Evolutionary conservation across 2,329 filamentous ascomycete species (phyloP).

Genomic region (Fusarium napiforme): DNA sequence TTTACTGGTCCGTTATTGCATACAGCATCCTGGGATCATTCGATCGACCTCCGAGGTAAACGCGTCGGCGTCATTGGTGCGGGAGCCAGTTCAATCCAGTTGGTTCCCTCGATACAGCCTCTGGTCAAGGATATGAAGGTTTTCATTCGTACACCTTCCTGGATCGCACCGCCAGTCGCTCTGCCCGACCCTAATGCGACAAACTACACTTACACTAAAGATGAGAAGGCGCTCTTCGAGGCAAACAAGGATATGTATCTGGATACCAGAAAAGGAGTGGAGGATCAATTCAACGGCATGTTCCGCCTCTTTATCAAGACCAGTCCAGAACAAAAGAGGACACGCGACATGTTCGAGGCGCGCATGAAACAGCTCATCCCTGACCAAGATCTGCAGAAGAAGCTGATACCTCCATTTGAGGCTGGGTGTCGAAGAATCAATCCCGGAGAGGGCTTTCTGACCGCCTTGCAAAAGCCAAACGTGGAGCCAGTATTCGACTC

Average conservation of each 20-base stretch:
- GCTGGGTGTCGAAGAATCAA: slow-evolving; percentile 62
- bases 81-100: slow-evolving; percentile 57
- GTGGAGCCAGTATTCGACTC: slow-evolving; percentile 58
- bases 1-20: slow-evolving; percentile 64
- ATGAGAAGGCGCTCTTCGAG: slow-evolving; percentile 55
- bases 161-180: slow-evolving; percentile 55
- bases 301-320: slow-evolving; percentile 60
- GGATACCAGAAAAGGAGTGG: slow-evolving; percentile 56
- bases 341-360: slow-evolving; percentile 45
- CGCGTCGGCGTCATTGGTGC: slow-evolving; percentile 57
- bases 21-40: slow-evolving; percentile 63
- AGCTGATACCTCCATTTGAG: slow-evolving; percentile 61
- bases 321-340: slow-evolving; percentile 53
- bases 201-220: slow-evolving; percentile 55
- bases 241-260: slow-evolving; percentile 51
- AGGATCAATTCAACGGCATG: slow-evolving; percentile 57
- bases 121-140: slow-evolving; percentile 57
- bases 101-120: slow-evolving; percentile 57
- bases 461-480: slow-evolving; percentile 58
- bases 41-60: slow-evolving; percentile 51
- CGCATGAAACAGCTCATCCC: slow-evolving; percentile 49
- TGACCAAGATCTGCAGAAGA: slow-evolving; percentile 59
- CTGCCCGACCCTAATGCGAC: slow-evolving; percentile 47
- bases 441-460: slow-evolving; percentile 62
- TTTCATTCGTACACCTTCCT: slow-evolving; percentile 62